Percentiles rank a stretch among this genome's conserved stretches.
Conservation (phyloP, 78 protist species). For the Capsaspora owczarzaki region DNA sequence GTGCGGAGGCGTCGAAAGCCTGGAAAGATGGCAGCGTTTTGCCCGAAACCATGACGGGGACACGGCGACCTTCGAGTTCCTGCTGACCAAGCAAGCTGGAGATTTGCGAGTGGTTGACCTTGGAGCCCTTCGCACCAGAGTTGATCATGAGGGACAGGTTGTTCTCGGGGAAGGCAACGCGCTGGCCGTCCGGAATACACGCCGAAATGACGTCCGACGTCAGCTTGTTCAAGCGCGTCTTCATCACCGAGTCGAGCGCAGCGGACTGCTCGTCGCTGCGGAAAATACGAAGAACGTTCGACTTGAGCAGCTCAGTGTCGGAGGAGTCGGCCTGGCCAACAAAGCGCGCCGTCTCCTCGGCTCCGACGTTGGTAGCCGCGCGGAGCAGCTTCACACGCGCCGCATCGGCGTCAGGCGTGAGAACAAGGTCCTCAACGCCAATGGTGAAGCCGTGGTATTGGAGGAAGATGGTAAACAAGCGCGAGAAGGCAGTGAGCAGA, state of each 20-base stretch:
- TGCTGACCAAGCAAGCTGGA: constrained; percentile 95
- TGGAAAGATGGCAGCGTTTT: constrained; percentile 82
- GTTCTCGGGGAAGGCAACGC: constrained; percentile 88
- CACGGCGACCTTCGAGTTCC: constrained; percentile 94
- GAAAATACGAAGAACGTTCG: neutral
- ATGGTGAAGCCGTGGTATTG: constrained; percentile 86
- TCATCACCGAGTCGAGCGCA: constrained; percentile 51
- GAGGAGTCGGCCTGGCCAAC: neutral
- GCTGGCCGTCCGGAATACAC: constrained; percentile 79
- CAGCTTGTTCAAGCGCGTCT: constrained; percentile 26
- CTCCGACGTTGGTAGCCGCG: neutral
- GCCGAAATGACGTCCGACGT: constrained; percentile 67
- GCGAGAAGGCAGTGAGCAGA: constrained; percentile 79
- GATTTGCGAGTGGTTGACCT: constrained; percentile 94
- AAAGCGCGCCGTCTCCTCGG: neutral
- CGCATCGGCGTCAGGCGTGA: constrained; percentile 19
- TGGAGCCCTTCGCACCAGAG: constrained; percentile 97
- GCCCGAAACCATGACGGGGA: constrained; percentile 90
- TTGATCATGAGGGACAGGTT: constrained; percentile 81
- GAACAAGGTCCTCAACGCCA: constrained; percentile 85
- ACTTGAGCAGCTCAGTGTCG: neutral
- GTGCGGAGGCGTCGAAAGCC: constrained; percentile 70
- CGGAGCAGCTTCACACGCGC: neutral
- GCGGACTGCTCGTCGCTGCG: neutral
- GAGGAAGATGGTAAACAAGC: constrained; percentile 81